Evolutionary conservation across 345 rosid genomes (phyloP).

Genomic region (Eucalyptus grandis): DNA sequence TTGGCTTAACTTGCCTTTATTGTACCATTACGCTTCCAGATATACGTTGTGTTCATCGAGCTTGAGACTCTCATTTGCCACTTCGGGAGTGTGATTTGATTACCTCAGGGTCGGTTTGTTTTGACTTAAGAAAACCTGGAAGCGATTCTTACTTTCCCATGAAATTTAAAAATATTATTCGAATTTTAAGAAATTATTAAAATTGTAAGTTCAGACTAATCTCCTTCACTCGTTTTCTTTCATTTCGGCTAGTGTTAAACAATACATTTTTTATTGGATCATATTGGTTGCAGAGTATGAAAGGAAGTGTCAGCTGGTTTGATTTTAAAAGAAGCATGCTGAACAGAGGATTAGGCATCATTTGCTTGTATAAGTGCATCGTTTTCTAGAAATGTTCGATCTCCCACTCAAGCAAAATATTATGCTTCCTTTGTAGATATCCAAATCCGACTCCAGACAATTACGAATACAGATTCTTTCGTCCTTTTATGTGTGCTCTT

Average conservation of each 20-base stretch:
- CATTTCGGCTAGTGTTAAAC: background rate
- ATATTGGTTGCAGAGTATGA: background rate
- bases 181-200: no score
- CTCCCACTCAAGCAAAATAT: background rate
- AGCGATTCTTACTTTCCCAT: background rate
- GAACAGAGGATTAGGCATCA: background rate
- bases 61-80: background rate
- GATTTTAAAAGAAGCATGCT: background rate
- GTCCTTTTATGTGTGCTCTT: slow-evolving; percentile 90
- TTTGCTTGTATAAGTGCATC: background rate
- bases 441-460: slow-evolving; percentile 92
- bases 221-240: background rate
- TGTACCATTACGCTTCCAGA: background rate
- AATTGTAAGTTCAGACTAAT: background rate
- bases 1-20: background rate
- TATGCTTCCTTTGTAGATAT: slow-evolving; percentile 34
- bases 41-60: background rate
- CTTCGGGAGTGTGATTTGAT: background rate
- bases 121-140: background rate
- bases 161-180: no score
- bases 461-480: slow-evolving; percentile 75
- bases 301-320: background rate
- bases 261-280: background rate
- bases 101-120: background rate
- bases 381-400: background rate